phyloP scores from a whole-genome alignment of 768 basidiomycete species.

The Sporobolomyces pararoseus region DNA sequence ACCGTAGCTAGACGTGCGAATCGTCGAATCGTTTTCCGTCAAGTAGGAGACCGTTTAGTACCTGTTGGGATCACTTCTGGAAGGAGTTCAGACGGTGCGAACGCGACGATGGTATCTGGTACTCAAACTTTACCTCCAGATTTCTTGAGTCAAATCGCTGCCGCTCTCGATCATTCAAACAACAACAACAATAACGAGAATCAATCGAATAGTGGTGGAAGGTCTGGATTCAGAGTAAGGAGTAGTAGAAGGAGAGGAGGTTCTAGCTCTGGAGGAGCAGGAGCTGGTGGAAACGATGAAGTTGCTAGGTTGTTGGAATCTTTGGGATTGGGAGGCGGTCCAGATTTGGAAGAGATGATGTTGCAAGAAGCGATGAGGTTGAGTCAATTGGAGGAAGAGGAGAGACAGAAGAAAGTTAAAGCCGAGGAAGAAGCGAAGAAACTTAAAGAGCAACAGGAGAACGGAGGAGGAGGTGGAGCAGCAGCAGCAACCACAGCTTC shows the following conservation, averaged over 20 bases:
- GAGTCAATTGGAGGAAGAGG: slow-evolving; percentile 89
- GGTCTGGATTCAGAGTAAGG: slow-evolving; percentile 14
- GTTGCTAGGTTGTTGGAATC: slow-evolving; percentile 23
- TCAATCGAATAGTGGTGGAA: slow-evolving; percentile 3
- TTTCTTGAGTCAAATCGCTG: slow-evolving; percentile 36
- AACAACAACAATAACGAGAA: background rate
- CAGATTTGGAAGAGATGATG: slow-evolving; percentile 67
- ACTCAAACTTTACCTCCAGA: slow-evolving; percentile 27
- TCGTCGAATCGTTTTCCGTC: slow-evolving; percentile 93
- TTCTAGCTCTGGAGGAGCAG: background rate
- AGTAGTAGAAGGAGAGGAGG: slow-evolving; percentile 3
- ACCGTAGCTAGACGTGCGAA: slow-evolving; percentile 94
- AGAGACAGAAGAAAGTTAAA: slow-evolving; percentile 64
- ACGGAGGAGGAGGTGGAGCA: background rate
- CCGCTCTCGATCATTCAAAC: slow-evolving; percentile 36
- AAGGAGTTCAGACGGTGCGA: slow-evolving; percentile 64
- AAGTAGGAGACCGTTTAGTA: slow-evolving; percentile 93
- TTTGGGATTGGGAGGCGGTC: slow-evolving; percentile 33
- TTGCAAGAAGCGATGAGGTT: slow-evolving; percentile 98
- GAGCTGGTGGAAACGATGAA: slow-evolving; percentile 23
- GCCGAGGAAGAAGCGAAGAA: slow-evolving; percentile 45
- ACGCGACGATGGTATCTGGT: slow-evolving; percentile 43
- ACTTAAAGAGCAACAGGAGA: background rate
- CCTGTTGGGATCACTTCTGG: slow-evolving; percentile 94
- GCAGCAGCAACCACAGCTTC: background rate